Percentiles rank a stretch among this genome's conserved stretches.
phyloP scores from a whole-genome alignment of 2,329 filamentous ascomycete genomes.

The Paecilomyces sp. region DNA sequence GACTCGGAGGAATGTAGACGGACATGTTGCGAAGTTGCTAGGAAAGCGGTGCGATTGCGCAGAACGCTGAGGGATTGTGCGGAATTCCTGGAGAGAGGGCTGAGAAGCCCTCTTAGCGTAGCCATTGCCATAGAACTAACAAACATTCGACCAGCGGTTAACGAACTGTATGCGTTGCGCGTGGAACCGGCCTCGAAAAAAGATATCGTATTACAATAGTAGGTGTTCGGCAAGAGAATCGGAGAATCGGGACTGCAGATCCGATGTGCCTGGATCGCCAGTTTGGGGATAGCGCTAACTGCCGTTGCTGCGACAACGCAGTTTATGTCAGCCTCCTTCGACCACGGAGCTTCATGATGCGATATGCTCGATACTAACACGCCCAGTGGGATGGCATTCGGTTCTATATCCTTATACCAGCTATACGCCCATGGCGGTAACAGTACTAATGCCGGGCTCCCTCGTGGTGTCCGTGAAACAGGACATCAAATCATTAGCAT shows the following conservation, averaged over 20 bases:
- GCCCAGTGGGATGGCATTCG: constrained; percentile 2
- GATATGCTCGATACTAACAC: neutral
- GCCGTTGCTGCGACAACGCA: constrained; percentile 8
- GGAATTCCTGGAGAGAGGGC: constrained; percentile 1
- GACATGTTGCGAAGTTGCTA: constrained; percentile 5
- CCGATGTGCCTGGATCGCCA: neutral
- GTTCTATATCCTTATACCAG: neutral
- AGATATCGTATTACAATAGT: constrained; percentile 6
- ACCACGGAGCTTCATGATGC: neutral
- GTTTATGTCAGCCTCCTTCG: neutral
- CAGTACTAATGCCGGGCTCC: constrained; percentile 22
- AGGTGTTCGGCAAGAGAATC: neutral
- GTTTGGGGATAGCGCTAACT: constrained; percentile 12
- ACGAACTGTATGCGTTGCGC: neutral
- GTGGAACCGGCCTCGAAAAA: constrained; percentile 6
- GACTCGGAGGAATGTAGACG: constrained; percentile 15
- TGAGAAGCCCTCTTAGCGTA: constrained; percentile 4
- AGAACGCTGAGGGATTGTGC: constrained; percentile 1
- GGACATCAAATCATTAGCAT: constrained; percentile 47
- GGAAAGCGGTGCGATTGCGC: constrained; percentile 4
- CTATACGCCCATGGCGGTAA: constrained; percentile 21
- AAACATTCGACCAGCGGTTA: neutral
- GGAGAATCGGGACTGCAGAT: neutral
- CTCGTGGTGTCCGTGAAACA: constrained; percentile 43
- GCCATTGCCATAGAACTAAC: constrained; percentile 2